Conservation (phyloP, 768 basidiomycete species). For the Leccinum uliginosum region DNA sequence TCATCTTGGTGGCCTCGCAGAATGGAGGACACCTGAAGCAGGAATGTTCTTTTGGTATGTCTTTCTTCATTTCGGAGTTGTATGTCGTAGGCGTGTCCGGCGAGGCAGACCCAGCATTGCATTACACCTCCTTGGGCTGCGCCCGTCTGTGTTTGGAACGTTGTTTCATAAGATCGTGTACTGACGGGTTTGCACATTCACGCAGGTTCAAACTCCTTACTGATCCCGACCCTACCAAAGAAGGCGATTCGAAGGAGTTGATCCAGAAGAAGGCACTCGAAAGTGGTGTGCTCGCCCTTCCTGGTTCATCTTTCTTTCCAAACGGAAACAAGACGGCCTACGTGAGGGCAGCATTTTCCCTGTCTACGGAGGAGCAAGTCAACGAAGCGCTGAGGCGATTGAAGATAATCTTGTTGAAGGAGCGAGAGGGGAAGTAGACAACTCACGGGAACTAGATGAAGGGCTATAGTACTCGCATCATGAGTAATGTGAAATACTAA, state of each 20-base stretch:
- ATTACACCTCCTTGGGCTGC: background rate
- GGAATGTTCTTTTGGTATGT: constrained; percentile 89
- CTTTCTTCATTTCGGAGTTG: constrained; percentile 6
- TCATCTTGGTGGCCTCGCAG: constrained; percentile 73
- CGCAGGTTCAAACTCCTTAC: constrained; percentile 68
- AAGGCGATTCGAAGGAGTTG: constrained; percentile 67
- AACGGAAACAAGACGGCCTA: constrained; percentile 64
- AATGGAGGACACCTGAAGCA: constrained; percentile 67
- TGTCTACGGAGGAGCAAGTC: constrained; percentile 60
- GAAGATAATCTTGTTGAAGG: constrained; percentile 34
- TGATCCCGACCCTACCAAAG: constrained; percentile 28
- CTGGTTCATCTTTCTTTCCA: constrained; percentile 80
- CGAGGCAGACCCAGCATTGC: constrained; percentile 2
- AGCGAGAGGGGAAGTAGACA: constrained; percentile 13
- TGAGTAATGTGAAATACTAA: constrained; percentile 6
- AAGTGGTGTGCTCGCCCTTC: constrained; percentile 84
- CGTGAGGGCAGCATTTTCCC: constrained; percentile 80
- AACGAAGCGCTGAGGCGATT: constrained; percentile 71
- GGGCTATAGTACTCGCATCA: background rate
- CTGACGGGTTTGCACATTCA: constrained; percentile 14
- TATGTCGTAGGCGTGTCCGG: constrained; percentile 3
- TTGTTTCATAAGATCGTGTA: constrained; percentile 10
- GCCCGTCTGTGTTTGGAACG: constrained; percentile 3
- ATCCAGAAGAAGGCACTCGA: constrained; percentile 74
- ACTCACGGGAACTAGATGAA: background rate